Conservation (phyloP, 164 flowering plant species). For the Kalanchoe fedtschenkoi region DNA sequence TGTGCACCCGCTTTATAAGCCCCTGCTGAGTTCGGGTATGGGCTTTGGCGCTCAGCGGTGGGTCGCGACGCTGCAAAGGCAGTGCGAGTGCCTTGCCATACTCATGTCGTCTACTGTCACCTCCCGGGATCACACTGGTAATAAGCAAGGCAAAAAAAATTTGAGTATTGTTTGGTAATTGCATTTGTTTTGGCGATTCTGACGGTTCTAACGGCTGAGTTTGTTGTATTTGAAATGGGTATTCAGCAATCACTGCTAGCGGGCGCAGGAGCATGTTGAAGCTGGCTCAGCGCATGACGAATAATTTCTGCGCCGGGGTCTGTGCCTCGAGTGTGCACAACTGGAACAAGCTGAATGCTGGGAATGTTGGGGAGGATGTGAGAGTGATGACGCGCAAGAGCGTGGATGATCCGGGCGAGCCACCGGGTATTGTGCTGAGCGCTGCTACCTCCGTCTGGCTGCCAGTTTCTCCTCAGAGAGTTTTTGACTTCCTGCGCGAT, state of each 20-base stretch:
- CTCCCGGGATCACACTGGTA: conserved; percentile 49
- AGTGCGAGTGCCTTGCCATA: conserved; percentile 87
- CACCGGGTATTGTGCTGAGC: conserved; percentile 81
- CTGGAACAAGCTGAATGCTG: conserved; percentile 77
- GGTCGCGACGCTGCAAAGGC: conserved; percentile 84
- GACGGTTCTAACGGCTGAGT: neutral
- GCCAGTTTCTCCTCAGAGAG: conserved; percentile 78
- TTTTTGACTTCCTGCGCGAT: conserved; percentile 84
- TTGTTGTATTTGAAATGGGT: neutral
- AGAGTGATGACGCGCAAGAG: conserved; percentile 92
- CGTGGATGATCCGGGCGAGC: conserved; percentile 93
- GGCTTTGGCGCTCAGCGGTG: conserved; percentile 92
- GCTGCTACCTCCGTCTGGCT: conserved; percentile 97
- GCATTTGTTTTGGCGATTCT: neutral
- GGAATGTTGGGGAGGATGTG: conserved; percentile 68
- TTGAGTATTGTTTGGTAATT: too few species aligned
- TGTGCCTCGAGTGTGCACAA: conserved; percentile 82
- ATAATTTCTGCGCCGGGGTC: conserved; percentile 89
- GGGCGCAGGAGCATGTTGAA: conserved; percentile 90
- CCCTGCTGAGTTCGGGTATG: conserved; percentile 66
- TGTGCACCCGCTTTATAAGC: conserved; percentile 71
- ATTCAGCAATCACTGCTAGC: conserved; percentile 60
- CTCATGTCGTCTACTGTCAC: conserved; percentile 74
- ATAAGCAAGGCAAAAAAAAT: neutral
- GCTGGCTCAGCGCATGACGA: conserved; percentile 90